Evolutionary conservation across 2,329 filamentous ascomycete genomes (phyloP), one percentile per base, ranked within the genome.

Genomic region (Capronia americana): DNA sequence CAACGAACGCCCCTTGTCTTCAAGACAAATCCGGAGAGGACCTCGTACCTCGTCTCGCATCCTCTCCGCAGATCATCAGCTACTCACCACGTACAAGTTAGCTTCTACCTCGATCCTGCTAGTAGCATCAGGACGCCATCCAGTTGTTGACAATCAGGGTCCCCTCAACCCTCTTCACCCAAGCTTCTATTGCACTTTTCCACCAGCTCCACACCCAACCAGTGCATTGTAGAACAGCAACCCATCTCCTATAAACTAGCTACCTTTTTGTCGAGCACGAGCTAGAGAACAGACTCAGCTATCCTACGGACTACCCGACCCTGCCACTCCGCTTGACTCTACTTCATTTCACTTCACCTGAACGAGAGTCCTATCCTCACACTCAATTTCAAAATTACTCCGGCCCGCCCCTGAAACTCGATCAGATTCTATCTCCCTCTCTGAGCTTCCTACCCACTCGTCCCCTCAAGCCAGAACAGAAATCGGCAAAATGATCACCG

Each of bases 401-500:
- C 4, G 7, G 23, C 54, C n/a, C n/a, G 8, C 54, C 14, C 32
- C 20, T 20, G 24, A 26, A 26, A 11, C 2, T 57, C 26, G 32
- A 34, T 32, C 32, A 34, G 12, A 34, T 12, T 12, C 32, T 34
- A 11, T 4, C 2, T 34, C 32, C 32, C 10, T 34, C 32, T n/a
- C 32, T 11, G 32, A 34, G 4, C 11, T 34, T 11, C 32, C 32
- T 12, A 4, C 32, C 32, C 32, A 11, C 32, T 10, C 10, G 1
- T 34, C 10, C 32, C 32, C 3, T 34, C 32, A 10, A 34, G 10
- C 10, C 32, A 34, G 32, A 34, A 34, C 32, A 12, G 10, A 34
- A 34, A 12, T 34, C 10, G 10, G 32, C 32, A 91, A 75, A 57
- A 99, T 99, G 95, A 98, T 99, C 78, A 90, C 93, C 78, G 95